Conservation (phyloP, 1,139 yeast genomes). For the Yamadazyma friedrichii region DNA sequence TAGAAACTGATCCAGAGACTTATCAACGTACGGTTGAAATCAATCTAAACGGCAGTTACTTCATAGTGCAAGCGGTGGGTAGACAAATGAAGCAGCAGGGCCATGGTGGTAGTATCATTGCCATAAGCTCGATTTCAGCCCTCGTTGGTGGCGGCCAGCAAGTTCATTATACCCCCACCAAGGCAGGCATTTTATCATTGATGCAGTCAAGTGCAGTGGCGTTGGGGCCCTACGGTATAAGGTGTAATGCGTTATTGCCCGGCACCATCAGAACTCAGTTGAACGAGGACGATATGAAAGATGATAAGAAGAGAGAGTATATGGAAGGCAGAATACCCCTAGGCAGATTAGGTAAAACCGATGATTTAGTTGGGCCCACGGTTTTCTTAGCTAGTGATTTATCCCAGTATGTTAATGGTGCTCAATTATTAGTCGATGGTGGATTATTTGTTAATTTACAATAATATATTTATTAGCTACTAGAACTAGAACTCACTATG, state of each 20-base stretch:
- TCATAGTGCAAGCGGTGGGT: conserved; percentile 47
- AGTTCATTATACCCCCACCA: conserved; percentile 47
- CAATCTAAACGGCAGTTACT: conserved; percentile 45
- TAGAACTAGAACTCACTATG: too few species aligned
- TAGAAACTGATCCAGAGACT: conserved; percentile 31
- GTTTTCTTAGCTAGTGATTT: conserved; percentile 46
- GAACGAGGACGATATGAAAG: conserved; percentile 36
- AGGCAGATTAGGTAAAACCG: conserved; percentile 42
- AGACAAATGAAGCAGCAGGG: conserved; percentile 44
- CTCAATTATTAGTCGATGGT: conserved; percentile 47
- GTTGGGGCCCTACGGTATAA: conserved; percentile 37
- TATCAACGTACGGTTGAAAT: conserved; percentile 29
- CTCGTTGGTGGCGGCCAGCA: conserved; percentile 38
- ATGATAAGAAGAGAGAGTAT: conserved; percentile 26
- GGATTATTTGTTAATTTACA: conserved; percentile 46
- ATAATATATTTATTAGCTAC: conserved; percentile 14
- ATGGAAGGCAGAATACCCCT: conserved; percentile 45
- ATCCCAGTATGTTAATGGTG: conserved; percentile 41
- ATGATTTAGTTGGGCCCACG: conserved; percentile 49
- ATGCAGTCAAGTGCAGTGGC: conserved; percentile 46
- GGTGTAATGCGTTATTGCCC: conserved; percentile 43
- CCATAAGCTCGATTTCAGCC: conserved; percentile 39
- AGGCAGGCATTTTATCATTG: conserved; percentile 44
- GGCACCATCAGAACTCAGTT: conserved; percentile 44
- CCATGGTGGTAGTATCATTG: conserved; percentile 47